Base-by-base conservation (phyloP, 2,329 filamentous ascomycete species). In the Canariomyces notabilis region DNA sequence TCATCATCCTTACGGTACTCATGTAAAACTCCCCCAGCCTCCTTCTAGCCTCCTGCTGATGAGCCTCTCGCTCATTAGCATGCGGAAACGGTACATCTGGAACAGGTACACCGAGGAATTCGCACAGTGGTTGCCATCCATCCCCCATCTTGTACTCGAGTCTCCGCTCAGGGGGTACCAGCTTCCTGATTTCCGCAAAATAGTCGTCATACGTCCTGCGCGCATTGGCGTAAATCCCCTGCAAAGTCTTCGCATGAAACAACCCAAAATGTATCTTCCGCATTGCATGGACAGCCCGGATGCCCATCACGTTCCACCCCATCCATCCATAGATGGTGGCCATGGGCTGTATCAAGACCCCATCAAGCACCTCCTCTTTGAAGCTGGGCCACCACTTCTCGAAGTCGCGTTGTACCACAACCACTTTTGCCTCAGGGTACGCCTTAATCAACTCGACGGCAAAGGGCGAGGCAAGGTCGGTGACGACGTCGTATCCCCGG, bases 81-180 rank as follows among this genome's bases (percentile, higher is more conserved):
- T 18, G 23, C 19, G 50, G 50, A 42, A 52, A 52, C 36, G 31
- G 22, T 19, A 50, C 43, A 19, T 37, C 43, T 19, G 55, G 56
- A 18, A 54, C 34, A 18, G 43, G 31, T 18, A 47, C 46, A 1
- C 52, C 55, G 22, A 59, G 44, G 47, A 59, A 59, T 29, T 49
- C 42, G 31, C 57, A 59, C 31, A 59, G 39, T 2, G 57, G 55
- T 31, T 37, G 52, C 57, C 57, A 59, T 9, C 57, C 57, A 19
- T 52, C 42, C n/a, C 42, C 49, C 32, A 59, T 12, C 26, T 43
- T 43, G 31, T 51, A 59, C 29, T 59, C 48, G 22, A 59, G 40
- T 45, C 54, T 31, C 21, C 42, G 43, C 14, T 50, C 51, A 41
- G 46, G 37, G 1, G 51, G 52, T n/a, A 42, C 44, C 1, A 50